Evolutionary conservation across 805 yeast species (phyloP).

Genomic region (Candida xyloterini): DNA sequence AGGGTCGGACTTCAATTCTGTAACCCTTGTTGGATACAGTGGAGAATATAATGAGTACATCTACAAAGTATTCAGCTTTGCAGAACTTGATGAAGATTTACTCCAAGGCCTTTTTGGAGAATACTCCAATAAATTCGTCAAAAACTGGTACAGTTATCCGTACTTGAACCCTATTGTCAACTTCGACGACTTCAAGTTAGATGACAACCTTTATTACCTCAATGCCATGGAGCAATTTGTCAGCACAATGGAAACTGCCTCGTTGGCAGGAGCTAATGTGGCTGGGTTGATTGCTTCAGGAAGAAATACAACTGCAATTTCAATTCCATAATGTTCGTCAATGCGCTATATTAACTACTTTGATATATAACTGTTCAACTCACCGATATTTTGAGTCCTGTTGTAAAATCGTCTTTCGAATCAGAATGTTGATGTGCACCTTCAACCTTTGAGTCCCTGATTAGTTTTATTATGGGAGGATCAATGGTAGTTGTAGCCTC

Average conservation of each 20-base stretch:
- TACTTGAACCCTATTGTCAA: conserved; percentile 30
- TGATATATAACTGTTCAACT: conserved; percentile 3
- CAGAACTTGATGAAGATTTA: conserved; percentile 19
- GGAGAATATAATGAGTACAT: conserved; percentile 31
- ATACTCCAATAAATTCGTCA: conserved; percentile 28
- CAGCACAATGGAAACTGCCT: conserved; percentile 52
- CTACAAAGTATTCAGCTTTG: conserved; percentile 41
- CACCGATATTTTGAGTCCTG: conserved; percentile 13
- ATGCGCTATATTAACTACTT: conserved; percentile 5
- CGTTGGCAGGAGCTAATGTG: conserved; percentile 47
- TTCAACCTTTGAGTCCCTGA: conserved; percentile 2
- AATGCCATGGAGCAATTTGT: conserved; percentile 45
- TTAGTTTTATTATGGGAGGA: conserved; percentile 1
- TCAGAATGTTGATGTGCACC: not conserved
- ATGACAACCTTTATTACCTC: conserved; percentile 37
- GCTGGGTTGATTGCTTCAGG: conserved; percentile 40
- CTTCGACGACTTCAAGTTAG: conserved; percentile 22
- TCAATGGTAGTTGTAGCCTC: conserved; percentile 3
- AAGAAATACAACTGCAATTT: conserved; percentile 25
- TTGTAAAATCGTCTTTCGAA: conserved; percentile 6
- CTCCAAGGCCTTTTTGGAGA: conserved; percentile 24
- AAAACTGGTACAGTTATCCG: conserved; percentile 47
- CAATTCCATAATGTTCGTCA: conserved; percentile 16
- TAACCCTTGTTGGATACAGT: conserved; percentile 31
- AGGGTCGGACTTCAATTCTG: conserved; percentile 33